Base-by-base conservation (phyloP, 352 stramenopile species). In the Globisporangium sylvaticum region DNA sequence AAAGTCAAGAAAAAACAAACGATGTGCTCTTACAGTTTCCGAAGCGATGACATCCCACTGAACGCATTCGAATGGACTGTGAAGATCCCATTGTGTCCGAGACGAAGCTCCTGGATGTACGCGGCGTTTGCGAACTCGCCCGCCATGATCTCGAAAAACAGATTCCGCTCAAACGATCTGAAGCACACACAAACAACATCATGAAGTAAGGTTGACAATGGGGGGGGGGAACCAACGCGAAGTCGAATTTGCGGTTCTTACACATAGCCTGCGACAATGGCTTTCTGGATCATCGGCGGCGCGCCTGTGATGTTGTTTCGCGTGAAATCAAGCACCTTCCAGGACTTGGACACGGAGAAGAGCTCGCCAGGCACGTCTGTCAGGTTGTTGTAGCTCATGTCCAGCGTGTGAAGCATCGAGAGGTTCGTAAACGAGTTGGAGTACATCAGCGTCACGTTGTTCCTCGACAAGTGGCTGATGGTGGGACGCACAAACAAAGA, bases 101-200 rank as follows among this genome's bases (percentile, higher is more conserved):
- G 34, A 9, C 77, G 76, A 32, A 91, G 69, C 27, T 87, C 80
- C 20, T 76, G 44, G 37, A 91, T 89, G 15, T 65, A 39, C 0
- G 73, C 74, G 7, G 81, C 79, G 9, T 71, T 73, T 27, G 78
- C 76, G 34, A 91, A 88, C 7, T 73, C 70, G 1, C 75, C 66
- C 6, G 67, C 56, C 4, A 83, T 67, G 57, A 91, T 76, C 63
- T 89, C 81, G n/a, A 88, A 77, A 31, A 86, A 75, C 32, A 78
- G 60, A 32, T 91, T 89, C 20, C 77, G 76, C 67, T 89, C 71
- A 34, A 91, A 88, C 0, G 83, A 91, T 48, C 81, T 91, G 65
- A 25, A 20, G 27, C 54, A 29, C 29, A 44, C 39, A 69, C 37
- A 12, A 67, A 58, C 25, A 57, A 20, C 50, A 58, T 1, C 52